Base-by-base conservation (phyloP, 2,329 filamentous ascomycete genomes). In the Helminthosporium solani region DNA sequence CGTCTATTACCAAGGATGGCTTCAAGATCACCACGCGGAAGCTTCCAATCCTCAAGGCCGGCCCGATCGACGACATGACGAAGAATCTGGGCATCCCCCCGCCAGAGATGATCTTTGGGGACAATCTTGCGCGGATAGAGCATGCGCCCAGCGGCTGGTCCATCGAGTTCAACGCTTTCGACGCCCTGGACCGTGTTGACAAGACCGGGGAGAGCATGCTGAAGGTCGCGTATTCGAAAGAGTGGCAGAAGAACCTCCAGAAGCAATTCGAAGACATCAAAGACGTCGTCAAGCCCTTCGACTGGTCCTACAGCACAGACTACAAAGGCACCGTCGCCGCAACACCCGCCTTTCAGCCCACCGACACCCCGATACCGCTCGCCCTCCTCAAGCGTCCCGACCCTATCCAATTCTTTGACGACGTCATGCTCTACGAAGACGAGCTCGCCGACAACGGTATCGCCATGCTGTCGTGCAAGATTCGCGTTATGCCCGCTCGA, bases 31-130 rank as follows among this genome's bases (percentile, higher is more conserved):
- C 82, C 21, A 88, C 88, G 44, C 87, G 90, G 67, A 96, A 96
- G 76, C 84, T 94, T 40, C 94, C 94, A 52, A 99, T 99, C 70
- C 87, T 95, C 59, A 96, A 96, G 71, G 84, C 91, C 36, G 87
- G 81, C 5, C 88, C 90, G 40, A 97, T 99, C 65, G 90, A 96
- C 65, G 82, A 82, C 30, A 88, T 99, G 83, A 85, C 85, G 33
- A 78, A 79, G 46, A 83, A 81, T 52, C 79, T 99, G 43, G 85
- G 85, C 23, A 96, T 99, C 65, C 84, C 92, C 15, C 83, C 92
- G 33, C 94, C 94, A 7, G 94, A 99, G 75, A 99, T 99, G 94
- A 99, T 99, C 56, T 99, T 99, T 67, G 94, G 94, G 51, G 91
- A 99, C 76, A 99, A 99, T 70, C 76, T 87, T 47, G 85, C 95